Evolutionary conservation across 73 alveolate species (phyloP).

Genomic region (Paramecium octaurelia): DNA sequence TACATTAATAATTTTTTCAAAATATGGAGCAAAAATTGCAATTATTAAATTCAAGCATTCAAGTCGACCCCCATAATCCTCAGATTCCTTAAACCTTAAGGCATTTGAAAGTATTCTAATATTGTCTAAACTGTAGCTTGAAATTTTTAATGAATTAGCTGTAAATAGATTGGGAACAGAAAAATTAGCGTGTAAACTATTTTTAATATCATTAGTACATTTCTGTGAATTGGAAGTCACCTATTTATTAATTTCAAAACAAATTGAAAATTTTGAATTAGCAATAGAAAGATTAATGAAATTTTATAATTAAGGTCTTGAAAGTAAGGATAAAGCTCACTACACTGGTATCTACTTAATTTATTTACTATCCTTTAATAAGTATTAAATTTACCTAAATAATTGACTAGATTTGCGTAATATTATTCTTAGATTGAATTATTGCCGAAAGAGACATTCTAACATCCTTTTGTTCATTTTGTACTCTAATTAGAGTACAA

Average conservation of each 20-base stretch:
- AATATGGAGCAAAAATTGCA: background rate
- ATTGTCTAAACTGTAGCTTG: background rate
- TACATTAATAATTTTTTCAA: background rate
- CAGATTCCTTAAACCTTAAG: background rate
- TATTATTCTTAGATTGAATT: constrained; percentile 42
- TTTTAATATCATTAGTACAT: background rate
- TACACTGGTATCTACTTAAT: background rate
- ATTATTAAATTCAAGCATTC: background rate
- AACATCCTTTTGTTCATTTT: background rate
- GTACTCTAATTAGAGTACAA: constrained; percentile 17
- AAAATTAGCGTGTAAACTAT: background rate
- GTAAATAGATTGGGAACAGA: background rate
- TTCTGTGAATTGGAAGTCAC: constrained; percentile 39
- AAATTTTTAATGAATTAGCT: background rate
- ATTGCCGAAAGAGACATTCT: background rate
- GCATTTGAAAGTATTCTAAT: background rate
- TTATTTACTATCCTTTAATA: background rate
- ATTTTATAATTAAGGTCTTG: constrained; percentile 5
- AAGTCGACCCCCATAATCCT: background rate
- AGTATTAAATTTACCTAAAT: background rate
- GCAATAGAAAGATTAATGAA: constrained; percentile 39
- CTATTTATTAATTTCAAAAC: background rate
- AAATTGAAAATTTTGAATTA: background rate
- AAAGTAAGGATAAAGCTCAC: background rate
- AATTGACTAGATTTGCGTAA: background rate